phyloP scores from a whole-genome alignment of 192 early-diverging fungal species.

The Radiomyces spectabilis region DNA sequence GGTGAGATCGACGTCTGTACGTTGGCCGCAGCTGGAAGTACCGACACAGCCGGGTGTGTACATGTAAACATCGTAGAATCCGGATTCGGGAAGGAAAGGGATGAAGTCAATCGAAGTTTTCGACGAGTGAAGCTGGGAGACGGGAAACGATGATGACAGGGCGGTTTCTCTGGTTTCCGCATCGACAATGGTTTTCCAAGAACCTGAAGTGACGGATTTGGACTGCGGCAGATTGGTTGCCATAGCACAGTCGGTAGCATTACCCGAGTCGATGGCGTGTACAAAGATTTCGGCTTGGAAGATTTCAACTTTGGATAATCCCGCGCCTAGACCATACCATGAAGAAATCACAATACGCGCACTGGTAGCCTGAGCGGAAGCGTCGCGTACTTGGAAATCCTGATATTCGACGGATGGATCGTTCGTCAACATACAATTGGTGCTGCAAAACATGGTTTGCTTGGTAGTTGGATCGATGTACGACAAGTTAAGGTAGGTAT shows the following conservation, averaged over 20 bases:
- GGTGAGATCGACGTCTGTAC: constrained; percentile 11
- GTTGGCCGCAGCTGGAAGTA: constrained; percentile 8
- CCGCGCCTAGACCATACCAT: constrained; percentile 30
- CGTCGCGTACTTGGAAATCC: constrained; percentile 34
- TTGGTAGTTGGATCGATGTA: constrained; percentile 55
- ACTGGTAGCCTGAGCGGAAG: constrained; percentile 34
- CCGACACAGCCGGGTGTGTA: constrained; percentile 20
- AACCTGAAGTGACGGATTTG: neutral
- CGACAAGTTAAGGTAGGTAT: constrained; percentile 48
- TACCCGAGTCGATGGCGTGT: neutral
- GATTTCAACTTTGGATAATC: constrained; percentile 18
- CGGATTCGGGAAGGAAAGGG: constrained; percentile 21
- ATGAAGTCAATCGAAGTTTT: constrained; percentile 7
- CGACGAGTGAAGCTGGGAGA: neutral
- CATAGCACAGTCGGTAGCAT: neutral
- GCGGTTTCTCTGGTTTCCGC: neutral
- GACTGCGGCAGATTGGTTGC: neutral
- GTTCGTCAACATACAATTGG: constrained; percentile 28
- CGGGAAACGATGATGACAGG: constrained; percentile 5
- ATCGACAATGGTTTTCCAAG: constrained; percentile 1
- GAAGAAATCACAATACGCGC: constrained; percentile 41
- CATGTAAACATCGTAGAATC: constrained; percentile 15
- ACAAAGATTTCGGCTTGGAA: constrained; percentile 25
- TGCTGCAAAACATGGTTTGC: constrained; percentile 28
- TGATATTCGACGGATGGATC: constrained; percentile 27